Percentiles rank a stretch among this genome's conserved stretches.
These are phyloP conservation scores for Aspergillus clavatus DNA, from an alignment of 2,329 filamentous ascomycete genomes.

Conservation along the genomic window DNA sequence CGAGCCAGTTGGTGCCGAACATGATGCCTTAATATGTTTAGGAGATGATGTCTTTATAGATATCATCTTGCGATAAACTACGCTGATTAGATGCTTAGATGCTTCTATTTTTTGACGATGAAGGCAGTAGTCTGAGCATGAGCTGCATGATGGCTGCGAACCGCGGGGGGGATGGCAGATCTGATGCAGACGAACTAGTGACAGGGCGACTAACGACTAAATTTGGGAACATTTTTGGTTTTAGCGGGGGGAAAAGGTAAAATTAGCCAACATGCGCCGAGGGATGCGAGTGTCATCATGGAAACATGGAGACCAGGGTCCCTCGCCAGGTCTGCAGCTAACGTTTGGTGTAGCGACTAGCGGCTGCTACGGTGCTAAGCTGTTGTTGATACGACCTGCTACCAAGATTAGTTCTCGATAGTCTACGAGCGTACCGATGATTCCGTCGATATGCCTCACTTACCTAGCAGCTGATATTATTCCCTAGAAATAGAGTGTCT, in stretches of 20 bases:
- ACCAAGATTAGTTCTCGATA: neutral
- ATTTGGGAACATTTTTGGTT: neutral
- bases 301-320: neutral
- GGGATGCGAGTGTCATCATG: neutral
- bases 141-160: neutral
- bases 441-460: too few relatives aligned
- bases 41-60: neutral
- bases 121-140: neutral
- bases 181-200: neutral
- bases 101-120: constrained; percentile 13
- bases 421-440: too few relatives aligned
- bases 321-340: neutral
- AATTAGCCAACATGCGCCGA: neutral
- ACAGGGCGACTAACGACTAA: neutral
- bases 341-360: neutral
- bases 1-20: neutral
- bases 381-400: neutral
- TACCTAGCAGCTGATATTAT: too few relatives aligned
- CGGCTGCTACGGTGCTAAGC: too few relatives aligned
- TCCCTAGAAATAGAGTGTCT: too few relatives aligned
- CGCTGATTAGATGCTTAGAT: constrained; percentile 1
- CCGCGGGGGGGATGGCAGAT: neutral
- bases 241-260: neutral
- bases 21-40: neutral
- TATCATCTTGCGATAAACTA: neutral